These are phyloP conservation scores for Parathielavia hyrcaniae DNA, from an alignment of 495 filamentous ascomycete species.

Conservation along the genomic window DNA sequence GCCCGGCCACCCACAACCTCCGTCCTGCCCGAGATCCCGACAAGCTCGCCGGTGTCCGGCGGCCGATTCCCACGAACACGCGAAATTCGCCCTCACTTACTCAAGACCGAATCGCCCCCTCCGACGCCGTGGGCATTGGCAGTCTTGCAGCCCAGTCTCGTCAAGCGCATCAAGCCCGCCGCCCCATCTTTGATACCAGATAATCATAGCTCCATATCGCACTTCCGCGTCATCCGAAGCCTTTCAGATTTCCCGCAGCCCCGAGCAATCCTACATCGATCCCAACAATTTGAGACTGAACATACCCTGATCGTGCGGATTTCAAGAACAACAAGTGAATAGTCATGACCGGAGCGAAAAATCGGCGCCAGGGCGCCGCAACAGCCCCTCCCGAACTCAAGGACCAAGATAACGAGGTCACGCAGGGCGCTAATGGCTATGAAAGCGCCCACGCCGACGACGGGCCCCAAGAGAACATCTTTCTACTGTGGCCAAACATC, in stretches of 20 bases:
- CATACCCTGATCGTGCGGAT: not conserved
- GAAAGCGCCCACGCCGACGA: slow-evolving; percentile 20
- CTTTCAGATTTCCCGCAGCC: not conserved
- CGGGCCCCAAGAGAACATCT: slow-evolving; percentile 70
- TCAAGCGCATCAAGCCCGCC: not conserved
- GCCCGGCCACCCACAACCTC: not conserved
- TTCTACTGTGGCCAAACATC: slow-evolving; percentile 88
- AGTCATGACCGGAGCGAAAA: slow-evolving; percentile 26
- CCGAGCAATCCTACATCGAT: not conserved
- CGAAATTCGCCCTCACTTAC: not conserved
- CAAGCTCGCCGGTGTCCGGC: not conserved
- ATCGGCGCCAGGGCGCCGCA: slow-evolving; percentile 21
- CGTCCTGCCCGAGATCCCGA: not conserved
- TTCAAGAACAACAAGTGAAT: slow-evolving; percentile 5
- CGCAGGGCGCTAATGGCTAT: slow-evolving; percentile 30
- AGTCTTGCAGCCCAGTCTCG: not conserved
- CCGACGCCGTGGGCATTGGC: not conserved
- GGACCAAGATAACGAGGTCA: slow-evolving; percentile 10
- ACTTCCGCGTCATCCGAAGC: slow-evolving; percentile 12
- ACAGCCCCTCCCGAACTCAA: slow-evolving; percentile 13
- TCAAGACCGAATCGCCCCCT: not conserved
- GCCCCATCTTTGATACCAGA: not conserved
- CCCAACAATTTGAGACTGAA: not conserved
- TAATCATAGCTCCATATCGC: not conserved
- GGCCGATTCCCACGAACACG: not conserved